Evolutionary conservation across 116 monocot species (phyloP), one percentile per base, ranked within the genome.

Genomic region (Thalassia testudinum): DNA sequence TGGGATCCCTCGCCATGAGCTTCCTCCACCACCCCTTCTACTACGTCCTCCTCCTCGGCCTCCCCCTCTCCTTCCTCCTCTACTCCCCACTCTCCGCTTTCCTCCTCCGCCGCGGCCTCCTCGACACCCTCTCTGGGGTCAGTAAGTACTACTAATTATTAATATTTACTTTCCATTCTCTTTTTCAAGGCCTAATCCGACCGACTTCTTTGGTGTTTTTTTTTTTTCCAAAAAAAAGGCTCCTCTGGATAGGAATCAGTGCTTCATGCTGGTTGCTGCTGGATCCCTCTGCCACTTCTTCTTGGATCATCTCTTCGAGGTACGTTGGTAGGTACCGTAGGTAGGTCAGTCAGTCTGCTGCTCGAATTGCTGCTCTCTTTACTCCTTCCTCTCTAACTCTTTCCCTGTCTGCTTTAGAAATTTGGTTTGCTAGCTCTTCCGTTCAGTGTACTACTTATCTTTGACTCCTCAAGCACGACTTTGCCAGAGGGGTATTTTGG

Each of bases 281-380:
- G 86, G 86, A n/a, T 92, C 91, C 0, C 51, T 92, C 24, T 73
- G 82, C 0, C 91, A 92, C 49, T 92, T 92, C 54, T 92, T 92
- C 69, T 55, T 92, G 64, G 86, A 92, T 61, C 86, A 92, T 59
- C 64, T 92, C 51, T 92, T 92, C 42, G 91, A 92, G 82, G 91
- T 85, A 42, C 71, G 40, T n/a, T n/a, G n/a, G n/a, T n/a, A n/a
- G n/a, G n/a, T n/a, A n/a, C n/a, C n/a, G n/a, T n/a, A n/a, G n/a
- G n/a, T n/a, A n/a, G n/a, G n/a, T n/a, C n/a, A n/a, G n/a, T n/a
- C n/a, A n/a, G n/a, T n/a, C n/a, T n/a, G n/a, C n/a, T n/a, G n/a
- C n/a, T n/a, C n/a, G n/a, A 40, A 8, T 40, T 40, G 40, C 40
- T 40, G 40, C 40, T 8, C 40, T 40, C 40, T n/a, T n/a, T n/a